Conservation (phyloP, 2,329 filamentous ascomycete species). For the Pyrenochaeta sp. region DNA sequence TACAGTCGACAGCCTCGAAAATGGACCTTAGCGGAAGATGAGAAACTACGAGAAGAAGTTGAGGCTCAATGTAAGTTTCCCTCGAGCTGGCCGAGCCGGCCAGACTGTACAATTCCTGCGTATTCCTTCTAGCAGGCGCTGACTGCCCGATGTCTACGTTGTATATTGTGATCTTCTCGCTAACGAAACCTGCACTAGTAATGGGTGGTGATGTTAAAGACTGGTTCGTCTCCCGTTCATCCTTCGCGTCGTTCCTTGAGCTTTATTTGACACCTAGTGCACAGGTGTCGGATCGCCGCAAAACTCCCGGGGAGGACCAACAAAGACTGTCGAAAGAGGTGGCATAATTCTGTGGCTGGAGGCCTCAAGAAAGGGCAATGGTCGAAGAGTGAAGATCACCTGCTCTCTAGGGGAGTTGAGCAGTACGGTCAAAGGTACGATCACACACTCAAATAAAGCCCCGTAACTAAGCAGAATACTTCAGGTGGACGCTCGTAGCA, state of each 20-base stretch:
- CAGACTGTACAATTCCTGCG: not conserved
- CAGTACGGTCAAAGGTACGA: constrained; percentile 48
- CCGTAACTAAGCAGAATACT: constrained; percentile 1
- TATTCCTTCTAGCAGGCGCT: not conserved
- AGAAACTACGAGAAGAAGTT: constrained; percentile 38
- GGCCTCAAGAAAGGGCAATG: constrained; percentile 54
- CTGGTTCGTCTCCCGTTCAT: constrained; percentile 26
- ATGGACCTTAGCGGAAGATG: constrained; percentile 37
- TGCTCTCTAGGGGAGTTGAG: constrained; percentile 45
- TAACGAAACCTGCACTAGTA: constrained; percentile 12
- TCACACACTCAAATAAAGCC: not conserved
- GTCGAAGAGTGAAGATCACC: constrained; percentile 47
- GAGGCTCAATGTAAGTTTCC: constrained; percentile 32
- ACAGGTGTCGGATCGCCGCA: constrained; percentile 48
- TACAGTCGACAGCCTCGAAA: constrained; percentile 38
- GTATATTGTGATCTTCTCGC: not conserved
- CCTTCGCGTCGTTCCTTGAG: not conserved
- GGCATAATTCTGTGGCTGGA: constrained; percentile 51
- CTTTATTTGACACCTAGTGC: constrained; percentile 5
- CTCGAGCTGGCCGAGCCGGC: not conserved
- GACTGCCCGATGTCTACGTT: not conserved
- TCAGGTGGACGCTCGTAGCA: constrained; percentile 56
- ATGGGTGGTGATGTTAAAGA: constrained; percentile 36
- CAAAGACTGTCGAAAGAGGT: constrained; percentile 57
- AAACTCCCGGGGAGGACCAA: constrained; percentile 53